Percentiles rank a stretch among this genome's conserved stretches.
phyloP scores from a whole-genome alignment of 805 yeast genomes.

The Metschnikowia peoriensis region DNA sequence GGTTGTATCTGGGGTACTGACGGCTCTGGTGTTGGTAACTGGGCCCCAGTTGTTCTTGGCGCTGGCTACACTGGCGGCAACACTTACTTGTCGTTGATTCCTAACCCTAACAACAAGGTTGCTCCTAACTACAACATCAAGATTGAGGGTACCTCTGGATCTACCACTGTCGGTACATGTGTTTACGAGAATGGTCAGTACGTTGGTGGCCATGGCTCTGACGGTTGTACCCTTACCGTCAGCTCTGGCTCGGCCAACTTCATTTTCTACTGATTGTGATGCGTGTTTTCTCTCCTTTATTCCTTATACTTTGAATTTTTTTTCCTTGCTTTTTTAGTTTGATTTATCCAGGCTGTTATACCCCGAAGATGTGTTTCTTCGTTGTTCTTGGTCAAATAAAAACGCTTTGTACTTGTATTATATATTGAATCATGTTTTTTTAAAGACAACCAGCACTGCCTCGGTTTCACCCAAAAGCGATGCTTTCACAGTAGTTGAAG shows the following conservation, averaged over 20 bases:
- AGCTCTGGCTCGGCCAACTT: constrained; percentile 19
- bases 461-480: constrained; percentile 38
- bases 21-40: constrained; percentile 65
- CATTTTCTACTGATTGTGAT: constrained; percentile 16
- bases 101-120: constrained; percentile 67
- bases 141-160: constrained; percentile 29
- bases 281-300: no score
- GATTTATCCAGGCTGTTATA: constrained; percentile 12
- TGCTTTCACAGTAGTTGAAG: constrained; percentile 36
- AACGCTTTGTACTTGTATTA: constrained; percentile 2
- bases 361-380: constrained; percentile 7
- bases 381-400: not conserved
- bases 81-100: constrained; percentile 69
- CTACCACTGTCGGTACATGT: constrained; percentile 18
- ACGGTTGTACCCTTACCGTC: constrained; percentile 21
- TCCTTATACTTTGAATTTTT: not conserved
- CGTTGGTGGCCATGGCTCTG: constrained; percentile 20
- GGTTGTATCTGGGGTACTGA: constrained; percentile 72
- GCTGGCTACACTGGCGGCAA: constrained; percentile 64
- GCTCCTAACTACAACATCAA: constrained; percentile 43
- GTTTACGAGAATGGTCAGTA: constrained; percentile 18
- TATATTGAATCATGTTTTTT: not conserved
- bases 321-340: constrained; percentile 3
- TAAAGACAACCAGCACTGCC: not conserved
- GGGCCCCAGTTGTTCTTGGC: constrained; percentile 79